These are phyloP conservation scores for Arachnomyces sp. DNA, from an alignment of 2,329 filamentous ascomycete genomes.

Conservation along the genomic window DNA sequence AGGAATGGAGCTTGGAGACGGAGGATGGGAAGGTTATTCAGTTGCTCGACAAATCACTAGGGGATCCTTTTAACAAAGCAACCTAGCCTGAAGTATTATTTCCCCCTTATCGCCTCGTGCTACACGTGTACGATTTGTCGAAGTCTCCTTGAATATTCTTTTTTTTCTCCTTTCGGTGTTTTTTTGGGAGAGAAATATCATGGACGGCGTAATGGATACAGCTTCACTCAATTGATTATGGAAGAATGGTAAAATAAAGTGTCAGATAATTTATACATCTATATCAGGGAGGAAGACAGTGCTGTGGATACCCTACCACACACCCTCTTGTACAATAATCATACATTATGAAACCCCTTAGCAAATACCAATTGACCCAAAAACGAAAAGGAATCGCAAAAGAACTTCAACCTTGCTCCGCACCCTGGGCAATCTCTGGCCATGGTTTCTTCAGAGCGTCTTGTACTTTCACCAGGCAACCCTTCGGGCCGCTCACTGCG, in stretches of 20 bases:
- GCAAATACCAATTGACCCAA: slow-evolving; percentile 7
- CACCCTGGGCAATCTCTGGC: slow-evolving; percentile 42
- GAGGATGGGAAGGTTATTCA: slow-evolving; percentile 62
- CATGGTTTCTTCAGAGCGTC: slow-evolving; percentile 85
- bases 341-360: slow-evolving; percentile 24
- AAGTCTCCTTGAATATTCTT: no score
- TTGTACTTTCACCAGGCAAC: slow-evolving; percentile 73
- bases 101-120: background rate
- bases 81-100: slow-evolving; percentile 28
- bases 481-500: slow-evolving; percentile 79
- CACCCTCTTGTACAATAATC: slow-evolving; percentile 30
- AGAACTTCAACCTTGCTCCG: slow-evolving; percentile 3
- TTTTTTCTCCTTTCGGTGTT: no score
- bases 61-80: slow-evolving; percentile 59
- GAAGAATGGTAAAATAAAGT: no score
- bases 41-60: slow-evolving; percentile 62
- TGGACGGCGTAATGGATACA: no score
- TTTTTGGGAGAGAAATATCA: no score
- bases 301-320: slow-evolving; percentile 35
- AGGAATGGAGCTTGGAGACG: slow-evolving; percentile 78
- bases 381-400: background rate
- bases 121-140: no score
- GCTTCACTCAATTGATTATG: no score
- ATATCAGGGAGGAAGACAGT: slow-evolving; percentile 19
- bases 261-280: no score